A percentile compares a stretch with the other conserved stretches of the same genome.
These are phyloP conservation scores for Rhodosporidiobolus sp. DNA, from an alignment of 768 basidiomycete species.

Conservation along the genomic window DNA sequence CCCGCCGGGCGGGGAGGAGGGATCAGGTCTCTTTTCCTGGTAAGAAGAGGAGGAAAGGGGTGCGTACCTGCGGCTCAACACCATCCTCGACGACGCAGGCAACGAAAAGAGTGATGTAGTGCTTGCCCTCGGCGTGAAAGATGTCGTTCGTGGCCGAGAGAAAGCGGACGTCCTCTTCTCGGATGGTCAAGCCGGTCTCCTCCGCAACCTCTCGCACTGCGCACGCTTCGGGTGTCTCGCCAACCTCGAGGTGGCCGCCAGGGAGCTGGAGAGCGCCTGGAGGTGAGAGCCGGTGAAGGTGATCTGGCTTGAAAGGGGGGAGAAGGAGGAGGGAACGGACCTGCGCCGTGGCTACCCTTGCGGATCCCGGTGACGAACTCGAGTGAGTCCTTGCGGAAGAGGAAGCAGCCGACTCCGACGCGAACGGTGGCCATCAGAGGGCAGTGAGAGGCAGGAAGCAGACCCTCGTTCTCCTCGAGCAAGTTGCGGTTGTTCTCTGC, in stretches of 20 bases:
- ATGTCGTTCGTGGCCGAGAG: slow-evolving; percentile 36
- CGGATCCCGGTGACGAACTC: slow-evolving; percentile 26
- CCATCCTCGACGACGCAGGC: not conserved
- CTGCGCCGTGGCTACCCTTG: slow-evolving; percentile 37
- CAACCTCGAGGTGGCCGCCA: slow-evolving; percentile 38
- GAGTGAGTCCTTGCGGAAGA: not conserved
- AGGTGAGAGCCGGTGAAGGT: too few species aligned
- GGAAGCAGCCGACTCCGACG: slow-evolving; percentile 28
- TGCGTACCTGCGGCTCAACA: slow-evolving; percentile 11
- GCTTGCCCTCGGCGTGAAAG: slow-evolving; percentile 24
- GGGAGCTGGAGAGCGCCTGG: slow-evolving; percentile 34
- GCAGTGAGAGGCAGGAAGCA: too few species aligned
- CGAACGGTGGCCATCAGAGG: slow-evolving; percentile 1
- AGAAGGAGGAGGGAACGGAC: slow-evolving; percentile 1
- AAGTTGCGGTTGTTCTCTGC: too few species aligned
- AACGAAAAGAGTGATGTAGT: slow-evolving; percentile 38
- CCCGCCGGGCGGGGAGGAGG: not conserved
- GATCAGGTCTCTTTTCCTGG: not conserved
- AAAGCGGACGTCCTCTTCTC: slow-evolving; percentile 2
- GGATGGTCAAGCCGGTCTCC: slow-evolving; percentile 29
- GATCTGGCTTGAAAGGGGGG: not conserved
- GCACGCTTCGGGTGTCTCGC: slow-evolving; percentile 31
- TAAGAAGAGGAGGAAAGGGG: not conserved
- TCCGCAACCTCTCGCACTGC: slow-evolving; percentile 33
- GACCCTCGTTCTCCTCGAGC: too few species aligned